phyloP scores from a whole-genome alignment of 116 monocot species.

The Papilionanthe hybrid region DNA sequence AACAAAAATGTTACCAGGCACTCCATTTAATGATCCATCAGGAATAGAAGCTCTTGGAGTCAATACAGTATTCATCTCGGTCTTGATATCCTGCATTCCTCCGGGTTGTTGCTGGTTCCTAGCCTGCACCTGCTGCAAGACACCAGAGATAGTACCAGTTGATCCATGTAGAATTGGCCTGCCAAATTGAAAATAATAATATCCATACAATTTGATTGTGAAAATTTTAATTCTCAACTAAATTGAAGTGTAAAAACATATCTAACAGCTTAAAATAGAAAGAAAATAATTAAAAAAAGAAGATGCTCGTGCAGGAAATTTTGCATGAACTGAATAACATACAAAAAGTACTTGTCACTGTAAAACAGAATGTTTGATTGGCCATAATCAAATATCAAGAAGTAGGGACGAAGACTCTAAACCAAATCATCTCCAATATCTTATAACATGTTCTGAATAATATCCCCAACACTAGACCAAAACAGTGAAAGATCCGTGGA shows the following conservation, averaged over 20 bases:
- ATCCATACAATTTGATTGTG: neutral
- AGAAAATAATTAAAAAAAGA: neutral
- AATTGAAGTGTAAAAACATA: neutral
- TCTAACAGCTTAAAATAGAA: neutral
- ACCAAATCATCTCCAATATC: too few species aligned
- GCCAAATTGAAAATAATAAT: neutral
- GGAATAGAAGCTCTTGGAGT: slow-evolving; percentile 31
- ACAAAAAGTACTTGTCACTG: neutral
- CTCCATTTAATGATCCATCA: slow-evolving; percentile 58
- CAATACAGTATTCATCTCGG: slow-evolving; percentile 38
- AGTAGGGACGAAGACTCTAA: too few species aligned
- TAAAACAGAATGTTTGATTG: too few species aligned
- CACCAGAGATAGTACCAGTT: slow-evolving; percentile 55
- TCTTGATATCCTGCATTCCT: slow-evolving; percentile 56
- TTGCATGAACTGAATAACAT: neutral
- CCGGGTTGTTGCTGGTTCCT: slow-evolving; percentile 69
- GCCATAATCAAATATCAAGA: too few species aligned
- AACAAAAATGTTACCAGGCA: slow-evolving; percentile 28
- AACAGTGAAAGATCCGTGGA: too few species aligned
- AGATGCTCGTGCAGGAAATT: neutral
- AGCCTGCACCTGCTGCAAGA: slow-evolving; percentile 60
- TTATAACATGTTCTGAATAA: too few species aligned
- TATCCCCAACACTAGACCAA: too few species aligned
- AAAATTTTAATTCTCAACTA: neutral
- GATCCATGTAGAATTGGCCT: slow-evolving; percentile 83